These are phyloP conservation scores for Emiliania huxleyi DNA, from an alignment of 78 protist species.

Conservation along the genomic window DNA sequence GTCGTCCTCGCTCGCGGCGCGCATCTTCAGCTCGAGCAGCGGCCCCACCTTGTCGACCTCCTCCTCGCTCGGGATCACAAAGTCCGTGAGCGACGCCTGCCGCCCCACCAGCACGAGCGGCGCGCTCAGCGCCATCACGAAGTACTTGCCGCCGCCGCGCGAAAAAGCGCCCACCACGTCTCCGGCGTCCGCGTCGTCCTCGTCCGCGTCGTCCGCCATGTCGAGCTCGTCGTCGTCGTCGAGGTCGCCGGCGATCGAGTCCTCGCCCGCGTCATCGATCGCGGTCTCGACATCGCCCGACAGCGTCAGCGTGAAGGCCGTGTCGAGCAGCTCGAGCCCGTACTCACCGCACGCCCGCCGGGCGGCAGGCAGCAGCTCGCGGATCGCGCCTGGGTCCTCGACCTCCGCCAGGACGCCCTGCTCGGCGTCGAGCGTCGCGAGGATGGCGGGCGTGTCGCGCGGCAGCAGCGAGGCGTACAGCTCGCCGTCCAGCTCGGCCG, in stretches of 20 bases:
- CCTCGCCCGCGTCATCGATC: neutral
- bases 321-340: neutral
- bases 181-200: neutral
- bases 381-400: neutral
- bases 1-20: neutral
- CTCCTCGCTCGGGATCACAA: neutral
- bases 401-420: neutral
- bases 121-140: neutral
- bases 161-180: neutral
- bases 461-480: neutral
- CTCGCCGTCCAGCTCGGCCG: neutral
- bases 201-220: neutral
- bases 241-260: neutral
- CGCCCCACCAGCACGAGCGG: neutral
- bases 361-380: neutral
- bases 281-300: neutral
- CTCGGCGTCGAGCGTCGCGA: neutral
- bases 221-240: neutral
- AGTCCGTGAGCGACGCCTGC: neutral
- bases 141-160: neutral
- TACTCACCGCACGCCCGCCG: neutral
- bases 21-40: neutral
- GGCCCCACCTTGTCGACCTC: neutral
- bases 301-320: neutral
- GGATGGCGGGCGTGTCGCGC: neutral